Evolutionary conservation across 371 early-diverging fungal genomes (phyloP).

Genomic region (Mucor plumbeus): DNA sequence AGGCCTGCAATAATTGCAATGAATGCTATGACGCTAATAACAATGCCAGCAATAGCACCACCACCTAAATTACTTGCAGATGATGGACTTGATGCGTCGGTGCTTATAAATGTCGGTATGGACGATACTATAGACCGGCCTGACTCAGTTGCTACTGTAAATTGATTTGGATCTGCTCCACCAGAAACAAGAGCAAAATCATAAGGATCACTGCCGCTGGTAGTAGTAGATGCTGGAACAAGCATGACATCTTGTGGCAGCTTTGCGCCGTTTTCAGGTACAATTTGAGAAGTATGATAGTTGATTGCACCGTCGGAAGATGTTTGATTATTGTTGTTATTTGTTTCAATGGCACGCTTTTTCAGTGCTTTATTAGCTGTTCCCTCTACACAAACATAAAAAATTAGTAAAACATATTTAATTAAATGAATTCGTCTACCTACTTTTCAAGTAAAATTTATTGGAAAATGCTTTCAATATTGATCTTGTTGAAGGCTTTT

Average conservation of each 20-base stretch:
- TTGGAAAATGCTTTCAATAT: not conserved
- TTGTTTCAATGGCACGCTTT: not conserved
- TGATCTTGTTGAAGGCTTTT: not conserved
- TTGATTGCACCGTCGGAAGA: conserved; percentile 3
- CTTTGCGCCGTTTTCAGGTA: not conserved
- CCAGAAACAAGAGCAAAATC: not conserved
- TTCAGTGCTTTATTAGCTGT: not conserved
- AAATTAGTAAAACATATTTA: not conserved
- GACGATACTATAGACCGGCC: not conserved
- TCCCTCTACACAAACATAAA: not conserved
- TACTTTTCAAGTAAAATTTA: not conserved
- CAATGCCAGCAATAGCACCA: conserved; percentile 31
- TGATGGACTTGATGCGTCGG: not conserved
- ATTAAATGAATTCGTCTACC: not conserved
- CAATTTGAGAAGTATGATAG: not conserved
- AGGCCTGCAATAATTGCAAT: not conserved
- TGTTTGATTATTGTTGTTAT: not conserved
- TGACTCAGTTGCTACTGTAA: not conserved
- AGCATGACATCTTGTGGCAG: not conserved
- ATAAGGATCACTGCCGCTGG: not conserved
- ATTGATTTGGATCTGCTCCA: not conserved
- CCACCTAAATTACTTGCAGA: not conserved
- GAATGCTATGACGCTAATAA: conserved; percentile 20
- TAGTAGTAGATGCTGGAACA: not conserved
- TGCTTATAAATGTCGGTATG: not conserved